Evolutionary conservation across 768 basidiomycete genomes (phyloP).

Genomic region (Mycena polygramma): DNA sequence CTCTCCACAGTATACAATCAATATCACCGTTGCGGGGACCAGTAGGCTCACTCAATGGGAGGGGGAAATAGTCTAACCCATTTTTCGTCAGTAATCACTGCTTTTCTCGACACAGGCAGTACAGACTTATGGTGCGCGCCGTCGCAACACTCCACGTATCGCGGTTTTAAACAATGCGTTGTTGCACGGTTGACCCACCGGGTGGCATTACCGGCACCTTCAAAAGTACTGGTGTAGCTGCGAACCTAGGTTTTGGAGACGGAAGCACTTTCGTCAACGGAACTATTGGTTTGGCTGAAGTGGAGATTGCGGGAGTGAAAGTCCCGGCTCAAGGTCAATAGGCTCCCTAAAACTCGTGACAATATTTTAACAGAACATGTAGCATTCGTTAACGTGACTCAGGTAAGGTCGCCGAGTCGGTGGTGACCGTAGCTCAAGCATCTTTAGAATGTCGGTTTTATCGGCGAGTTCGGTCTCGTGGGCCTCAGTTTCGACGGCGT

Average conservation of each 20-base stretch:
- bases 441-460: background rate
- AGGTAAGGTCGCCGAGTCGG: background rate
- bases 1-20: constrained; percentile 11
- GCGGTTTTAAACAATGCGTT: background rate
- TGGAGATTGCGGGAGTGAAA: constrained; percentile 19
- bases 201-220: background rate
- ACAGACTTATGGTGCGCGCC: constrained; percentile 16
- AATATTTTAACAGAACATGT: no score
- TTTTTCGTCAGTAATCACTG: background rate
- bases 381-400: constrained; percentile 13
- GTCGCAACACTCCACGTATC: background rate
- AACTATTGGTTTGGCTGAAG: constrained; percentile 8
- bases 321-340: constrained; percentile 19
- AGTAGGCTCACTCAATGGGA: no score
- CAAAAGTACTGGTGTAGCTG: background rate
- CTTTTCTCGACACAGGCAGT: constrained; percentile 8
- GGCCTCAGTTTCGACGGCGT: constrained; percentile 14
- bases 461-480: background rate
- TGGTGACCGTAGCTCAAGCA: background rate
- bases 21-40: background rate
- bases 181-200: background rate
- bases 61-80: background rate
- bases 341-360: background rate
- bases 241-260: background rate
- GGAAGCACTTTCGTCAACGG: constrained; percentile 20